phyloP scores from a whole-genome alignment of 1,284 basidiomycete species.

The Trichosporon sp. region DNA sequence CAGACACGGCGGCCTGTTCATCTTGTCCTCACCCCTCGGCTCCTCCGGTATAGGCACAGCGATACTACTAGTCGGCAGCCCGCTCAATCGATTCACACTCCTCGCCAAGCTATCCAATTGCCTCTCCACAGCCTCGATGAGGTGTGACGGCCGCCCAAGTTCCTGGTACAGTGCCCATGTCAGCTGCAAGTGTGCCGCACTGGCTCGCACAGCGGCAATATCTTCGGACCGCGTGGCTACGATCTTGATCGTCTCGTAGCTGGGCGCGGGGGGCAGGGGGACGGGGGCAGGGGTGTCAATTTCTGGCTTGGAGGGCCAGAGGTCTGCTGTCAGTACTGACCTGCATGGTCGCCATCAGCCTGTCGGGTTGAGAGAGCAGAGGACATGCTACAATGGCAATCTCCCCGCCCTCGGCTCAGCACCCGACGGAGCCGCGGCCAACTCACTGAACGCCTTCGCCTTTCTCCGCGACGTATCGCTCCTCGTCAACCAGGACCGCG shows the following conservation, averaged over 20 bases:
- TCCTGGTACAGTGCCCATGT: slow-evolving; percentile 23
- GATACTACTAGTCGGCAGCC: slow-evolving; percentile 20
- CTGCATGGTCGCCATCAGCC: too few species aligned
- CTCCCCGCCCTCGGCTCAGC: too few species aligned
- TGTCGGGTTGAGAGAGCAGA: too few species aligned
- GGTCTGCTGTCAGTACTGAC: neutral
- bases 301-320: neutral
- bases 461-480: neutral
- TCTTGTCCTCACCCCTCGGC: too few species aligned
- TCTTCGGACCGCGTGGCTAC: slow-evolving; percentile 20
- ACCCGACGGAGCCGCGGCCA: too few species aligned
- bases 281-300: neutral
- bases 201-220: slow-evolving; percentile 18
- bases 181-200: slow-evolving; percentile 22
- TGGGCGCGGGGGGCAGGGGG: neutral
- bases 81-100: slow-evolving; percentile 14
- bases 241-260: slow-evolving; percentile 24
- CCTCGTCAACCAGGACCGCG: neutral
- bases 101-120: slow-evolving; percentile 8
- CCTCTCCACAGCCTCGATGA: slow-evolving; percentile 20
- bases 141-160: slow-evolving; percentile 22
- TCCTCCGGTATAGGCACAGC: slow-evolving; percentile 17
- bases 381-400: too few species aligned
- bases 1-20: too few species aligned
- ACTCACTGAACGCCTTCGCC: slow-evolving; percentile 8